Evolutionary conservation across 352 stramenopile genomes (phyloP).

Genomic region (Blastocystis sp.): DNA sequence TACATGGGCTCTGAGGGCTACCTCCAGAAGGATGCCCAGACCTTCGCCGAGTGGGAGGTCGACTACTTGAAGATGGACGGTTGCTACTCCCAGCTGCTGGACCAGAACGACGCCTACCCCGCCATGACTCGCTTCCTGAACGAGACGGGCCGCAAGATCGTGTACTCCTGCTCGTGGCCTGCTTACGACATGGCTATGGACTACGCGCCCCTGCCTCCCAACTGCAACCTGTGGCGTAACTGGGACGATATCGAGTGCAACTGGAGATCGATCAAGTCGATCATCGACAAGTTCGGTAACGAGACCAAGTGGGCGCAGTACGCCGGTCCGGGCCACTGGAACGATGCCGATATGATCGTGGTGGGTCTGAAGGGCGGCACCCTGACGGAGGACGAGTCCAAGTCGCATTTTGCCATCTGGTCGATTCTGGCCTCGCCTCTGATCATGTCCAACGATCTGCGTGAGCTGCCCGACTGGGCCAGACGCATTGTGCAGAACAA

Average conservation of each 20-base stretch:
- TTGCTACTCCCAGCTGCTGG: slow-evolving; percentile 72
- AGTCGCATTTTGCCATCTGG: slow-evolving; percentile 72
- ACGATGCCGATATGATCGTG: slow-evolving; percentile 73
- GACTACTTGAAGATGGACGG: slow-evolving; percentile 76
- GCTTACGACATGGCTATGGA: slow-evolving; percentile 70
- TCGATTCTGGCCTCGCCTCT: slow-evolving; percentile 72
- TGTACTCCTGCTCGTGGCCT: slow-evolving; percentile 73
- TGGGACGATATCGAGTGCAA: slow-evolving; percentile 72
- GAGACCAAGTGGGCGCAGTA: slow-evolving; percentile 61
- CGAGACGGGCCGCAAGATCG: slow-evolving; percentile 71
- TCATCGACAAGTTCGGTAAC: slow-evolving; percentile 73
- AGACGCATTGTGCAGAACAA: slow-evolving; percentile 73
- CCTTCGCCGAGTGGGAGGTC: slow-evolving; percentile 73
- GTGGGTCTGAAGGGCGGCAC: slow-evolving; percentile 67
- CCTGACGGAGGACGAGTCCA: slow-evolving; percentile 70
- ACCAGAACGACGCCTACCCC: slow-evolving; percentile 68
- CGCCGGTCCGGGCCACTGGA: slow-evolving; percentile 71
- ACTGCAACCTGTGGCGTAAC: slow-evolving; percentile 73
- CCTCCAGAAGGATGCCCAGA: slow-evolving; percentile 72
- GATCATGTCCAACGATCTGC: slow-evolving; percentile 72
- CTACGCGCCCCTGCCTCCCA: slow-evolving; percentile 69
- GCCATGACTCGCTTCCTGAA: slow-evolving; percentile 70
- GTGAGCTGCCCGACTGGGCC: slow-evolving; percentile 69
- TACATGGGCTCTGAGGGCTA: slow-evolving; percentile 72
- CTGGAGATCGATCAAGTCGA: slow-evolving; percentile 70